phyloP scores from a whole-genome alignment of 2,329 filamentous ascomycete genomes.

The Nannizziopsis arthrosporioides region DNA sequence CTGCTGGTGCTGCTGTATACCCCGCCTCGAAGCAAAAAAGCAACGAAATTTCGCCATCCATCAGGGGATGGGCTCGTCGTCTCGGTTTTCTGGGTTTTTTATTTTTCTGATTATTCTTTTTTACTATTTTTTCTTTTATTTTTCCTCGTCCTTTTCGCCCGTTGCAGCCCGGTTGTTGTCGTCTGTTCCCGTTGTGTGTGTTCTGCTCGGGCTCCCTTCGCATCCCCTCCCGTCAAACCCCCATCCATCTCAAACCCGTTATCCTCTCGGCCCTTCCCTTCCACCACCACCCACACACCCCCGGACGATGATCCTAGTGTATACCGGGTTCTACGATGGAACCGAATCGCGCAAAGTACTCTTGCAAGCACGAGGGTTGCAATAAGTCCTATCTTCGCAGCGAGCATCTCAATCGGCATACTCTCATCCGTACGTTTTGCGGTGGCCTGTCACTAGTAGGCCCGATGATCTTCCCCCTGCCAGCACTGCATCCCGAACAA shows the following conservation, averaged over 20 bases:
- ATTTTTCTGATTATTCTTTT: neutral
- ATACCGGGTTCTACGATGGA: constrained; percentile 12
- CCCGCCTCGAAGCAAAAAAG: constrained; percentile 6
- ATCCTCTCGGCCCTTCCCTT: no score
- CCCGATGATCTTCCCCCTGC: neutral
- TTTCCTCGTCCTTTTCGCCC: neutral
- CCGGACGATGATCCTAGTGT: constrained; percentile 11
- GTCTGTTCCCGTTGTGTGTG: neutral
- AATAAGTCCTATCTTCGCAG: constrained; percentile 17
- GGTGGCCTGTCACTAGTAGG: neutral
- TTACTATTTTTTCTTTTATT: neutral
- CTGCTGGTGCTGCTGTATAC: constrained; percentile 7
- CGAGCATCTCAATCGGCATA: constrained; percentile 19
- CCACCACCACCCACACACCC: neutral
- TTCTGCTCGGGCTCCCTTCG: neutral
- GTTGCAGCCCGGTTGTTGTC: neutral
- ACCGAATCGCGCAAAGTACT: constrained; percentile 12
- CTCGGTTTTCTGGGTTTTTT: neutral
- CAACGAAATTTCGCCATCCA: constrained; percentile 5
- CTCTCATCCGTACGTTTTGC: constrained; percentile 16
- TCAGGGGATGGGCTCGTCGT: constrained; percentile 3
- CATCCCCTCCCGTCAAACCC: neutral
- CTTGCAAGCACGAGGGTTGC: constrained; percentile 17
- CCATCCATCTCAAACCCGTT: neutral
- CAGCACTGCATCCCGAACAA: no score